Evolutionary conservation across 345 rosid genomes (phyloP).

Genomic region (Gossypium longicalyx): DNA sequence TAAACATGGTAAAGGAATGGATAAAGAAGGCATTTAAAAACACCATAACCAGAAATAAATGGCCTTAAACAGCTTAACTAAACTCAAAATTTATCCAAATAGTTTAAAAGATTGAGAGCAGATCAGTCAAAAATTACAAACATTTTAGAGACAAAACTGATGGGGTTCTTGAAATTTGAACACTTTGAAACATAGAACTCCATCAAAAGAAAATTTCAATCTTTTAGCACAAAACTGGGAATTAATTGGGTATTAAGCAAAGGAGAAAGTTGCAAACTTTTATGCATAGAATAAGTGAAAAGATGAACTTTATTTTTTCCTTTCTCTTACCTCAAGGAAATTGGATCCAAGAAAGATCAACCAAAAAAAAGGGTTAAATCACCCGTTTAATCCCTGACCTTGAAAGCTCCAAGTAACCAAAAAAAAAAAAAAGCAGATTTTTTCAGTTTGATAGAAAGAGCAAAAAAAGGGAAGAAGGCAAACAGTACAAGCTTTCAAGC

Average conservation of each 20-base stretch:
- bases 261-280: constrained; percentile 24
- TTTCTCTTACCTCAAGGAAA: constrained; percentile 31
- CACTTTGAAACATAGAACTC: not conserved
- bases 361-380: constrained; percentile 6
- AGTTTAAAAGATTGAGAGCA: not conserved
- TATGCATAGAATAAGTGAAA: constrained; percentile 14
- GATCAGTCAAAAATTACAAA: not conserved
- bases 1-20: not conserved
- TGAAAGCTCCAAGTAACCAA: not conserved
- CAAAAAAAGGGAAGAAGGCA: not conserved
- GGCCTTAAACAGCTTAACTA: not conserved
- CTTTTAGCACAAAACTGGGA: not conserved
- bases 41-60: not conserved
- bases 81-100: not conserved
- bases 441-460: not conserved
- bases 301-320: constrained; percentile 19
- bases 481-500: not conserved
- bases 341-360: constrained; percentile 28
- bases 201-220: not conserved
- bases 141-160: not conserved
- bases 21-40: not conserved
- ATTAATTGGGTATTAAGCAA: not conserved
- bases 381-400: not conserved
- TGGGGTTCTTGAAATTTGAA: not conserved
- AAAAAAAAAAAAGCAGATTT: constrained; percentile 2